Percentiles rank a stretch among this genome's conserved stretches.
phyloP scores from a whole-genome alignment of 2,329 filamentous ascomycete genomes.

The Fusarium sulawesiense region DNA sequence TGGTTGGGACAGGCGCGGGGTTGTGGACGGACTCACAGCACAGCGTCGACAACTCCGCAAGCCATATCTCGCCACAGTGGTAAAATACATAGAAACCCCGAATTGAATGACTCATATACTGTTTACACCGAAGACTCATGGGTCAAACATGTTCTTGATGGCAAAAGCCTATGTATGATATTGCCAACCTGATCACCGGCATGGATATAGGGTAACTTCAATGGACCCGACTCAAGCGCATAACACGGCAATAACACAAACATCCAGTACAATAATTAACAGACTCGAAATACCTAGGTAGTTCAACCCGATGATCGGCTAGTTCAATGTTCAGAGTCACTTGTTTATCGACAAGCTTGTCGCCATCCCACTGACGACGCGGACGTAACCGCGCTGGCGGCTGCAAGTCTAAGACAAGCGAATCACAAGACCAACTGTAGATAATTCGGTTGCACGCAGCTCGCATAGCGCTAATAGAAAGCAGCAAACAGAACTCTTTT shows the following conservation, averaged over 20 bases:
- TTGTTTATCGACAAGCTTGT: constrained; percentile 1
- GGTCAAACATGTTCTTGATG: neutral
- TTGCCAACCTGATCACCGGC: neutral
- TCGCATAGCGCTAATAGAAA: constrained; percentile 1
- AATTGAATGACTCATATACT: neutral
- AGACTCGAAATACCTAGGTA: neutral
- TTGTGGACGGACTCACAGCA: neutral
- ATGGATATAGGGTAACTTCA: neutral
- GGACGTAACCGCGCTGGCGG: constrained; percentile 29
- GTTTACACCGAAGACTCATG: neutral
- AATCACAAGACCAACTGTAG: constrained; percentile 29
- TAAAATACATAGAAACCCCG: neutral
- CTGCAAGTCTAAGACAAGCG: constrained; percentile 25
- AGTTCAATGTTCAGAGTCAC: neutral
- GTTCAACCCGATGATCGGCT: neutral
- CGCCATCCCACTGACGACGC: neutral
- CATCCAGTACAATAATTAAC: neutral
- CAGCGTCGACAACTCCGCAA: neutral
- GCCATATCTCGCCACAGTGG: neutral
- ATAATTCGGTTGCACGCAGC: constrained; percentile 17
- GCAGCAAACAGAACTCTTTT: neutral
- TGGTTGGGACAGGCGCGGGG: neutral
- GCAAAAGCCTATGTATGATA: neutral
- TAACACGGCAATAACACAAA: neutral
- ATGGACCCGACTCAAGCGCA: neutral